phyloP scores from a whole-genome alignment of 2,329 filamentous ascomycete species.

The Alternaria infectoria region DNA sequence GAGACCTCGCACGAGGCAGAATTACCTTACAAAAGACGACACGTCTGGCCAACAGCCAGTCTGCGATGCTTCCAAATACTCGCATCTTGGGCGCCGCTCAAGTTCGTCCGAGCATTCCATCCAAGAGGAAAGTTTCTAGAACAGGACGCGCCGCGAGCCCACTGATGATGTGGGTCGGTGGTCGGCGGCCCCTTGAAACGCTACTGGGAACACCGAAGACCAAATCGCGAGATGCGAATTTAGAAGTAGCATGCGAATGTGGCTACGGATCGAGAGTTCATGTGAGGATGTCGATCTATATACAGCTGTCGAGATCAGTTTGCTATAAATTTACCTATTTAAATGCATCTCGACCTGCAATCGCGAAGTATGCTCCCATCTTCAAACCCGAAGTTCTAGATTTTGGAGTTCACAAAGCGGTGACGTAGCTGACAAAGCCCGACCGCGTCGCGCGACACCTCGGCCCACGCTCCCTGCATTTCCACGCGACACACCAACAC shows the following conservation, averaged over 20 bases:
- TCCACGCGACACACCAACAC: constrained; percentile 10
- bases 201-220: not conserved
- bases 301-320: too few species aligned
- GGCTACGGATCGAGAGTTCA: not conserved
- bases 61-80: constrained; percentile 13
- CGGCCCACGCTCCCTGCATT: constrained; percentile 14
- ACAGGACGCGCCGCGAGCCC: constrained; percentile 1
- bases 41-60: constrained; percentile 14
- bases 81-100: constrained; percentile 10
- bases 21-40: constrained; percentile 19
- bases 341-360: not conserved
- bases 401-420: constrained; percentile 6
- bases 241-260: not conserved
- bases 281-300: not conserved
- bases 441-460: constrained; percentile 9
- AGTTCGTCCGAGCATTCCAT: constrained; percentile 24
- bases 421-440: constrained; percentile 23
- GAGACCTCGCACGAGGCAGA: constrained; percentile 38
- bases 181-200: not conserved
- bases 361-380: not conserved
- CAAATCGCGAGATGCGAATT: constrained; percentile 1
- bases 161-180: constrained; percentile 6
- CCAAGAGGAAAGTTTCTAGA: constrained; percentile 1
- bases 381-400: constrained; percentile 16
- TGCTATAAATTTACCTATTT: too few species aligned